These are phyloP conservation scores for Sugiyamaella smithiae DNA, from an alignment of 805 yeast species.

Conservation along the genomic window DNA sequence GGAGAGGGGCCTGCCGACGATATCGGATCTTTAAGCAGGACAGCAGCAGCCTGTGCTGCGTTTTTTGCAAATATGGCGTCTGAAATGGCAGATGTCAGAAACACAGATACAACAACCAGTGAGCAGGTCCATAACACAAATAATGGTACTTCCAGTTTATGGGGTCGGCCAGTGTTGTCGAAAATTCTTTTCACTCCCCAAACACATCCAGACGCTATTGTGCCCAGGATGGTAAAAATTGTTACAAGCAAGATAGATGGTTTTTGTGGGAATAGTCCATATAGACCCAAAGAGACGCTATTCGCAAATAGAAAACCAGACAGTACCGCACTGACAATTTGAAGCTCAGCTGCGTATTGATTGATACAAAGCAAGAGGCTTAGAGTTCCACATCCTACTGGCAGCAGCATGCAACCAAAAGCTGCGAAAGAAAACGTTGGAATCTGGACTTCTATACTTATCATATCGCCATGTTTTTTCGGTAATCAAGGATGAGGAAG, in stretches of 20 bases:
- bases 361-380: slow-evolving; percentile 14
- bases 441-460: slow-evolving; percentile 28
- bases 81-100: slow-evolving; percentile 11
- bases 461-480: slow-evolving; percentile 14
- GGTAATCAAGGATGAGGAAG: too few species aligned
- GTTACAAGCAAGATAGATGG: slow-evolving; percentile 5
- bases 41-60: neutral
- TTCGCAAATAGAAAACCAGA: slow-evolving; percentile 8
- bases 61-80: slow-evolving; percentile 5
- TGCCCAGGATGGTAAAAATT: slow-evolving; percentile 3
- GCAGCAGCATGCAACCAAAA: slow-evolving; percentile 13
- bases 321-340: slow-evolving; percentile 10
- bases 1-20: neutral
- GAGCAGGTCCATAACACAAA: slow-evolving; percentile 14
- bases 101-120: slow-evolving; percentile 4
- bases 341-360: slow-evolving; percentile 11
- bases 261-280: slow-evolving; percentile 14
- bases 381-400: slow-evolving; percentile 17
- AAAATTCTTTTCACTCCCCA: slow-evolving; percentile 14
- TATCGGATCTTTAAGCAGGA: neutral
- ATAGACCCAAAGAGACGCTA: neutral
- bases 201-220: slow-evolving; percentile 14
- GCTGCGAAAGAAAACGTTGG: slow-evolving; percentile 28
- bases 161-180: neutral
- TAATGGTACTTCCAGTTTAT: slow-evolving; percentile 8